Percentiles rank a stretch among this genome's conserved stretches.
Evolutionary conservation across 2,329 filamentous ascomycete species (phyloP).

Genomic region (Claviceps sorghi): DNA sequence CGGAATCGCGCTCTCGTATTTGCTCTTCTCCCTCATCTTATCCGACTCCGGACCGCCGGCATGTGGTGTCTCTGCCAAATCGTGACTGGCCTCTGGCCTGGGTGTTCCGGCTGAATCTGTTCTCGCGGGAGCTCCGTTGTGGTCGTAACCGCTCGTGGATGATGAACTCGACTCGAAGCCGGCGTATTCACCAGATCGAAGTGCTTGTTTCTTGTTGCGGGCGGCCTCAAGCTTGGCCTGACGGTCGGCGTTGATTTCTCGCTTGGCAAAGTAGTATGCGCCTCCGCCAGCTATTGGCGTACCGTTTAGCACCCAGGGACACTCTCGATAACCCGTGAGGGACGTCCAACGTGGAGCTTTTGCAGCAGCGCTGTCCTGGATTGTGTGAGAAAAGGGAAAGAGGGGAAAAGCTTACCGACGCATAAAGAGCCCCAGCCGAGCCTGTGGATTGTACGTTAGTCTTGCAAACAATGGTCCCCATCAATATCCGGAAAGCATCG

Average conservation of each 20-base stretch:
- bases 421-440: slow-evolving; percentile 85
- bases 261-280: slow-evolving; percentile 93
- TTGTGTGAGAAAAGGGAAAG: too few species aligned
- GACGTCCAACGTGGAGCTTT: too few species aligned
- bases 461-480: not conserved
- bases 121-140: slow-evolving; percentile 35
- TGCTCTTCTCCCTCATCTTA: slow-evolving; percentile 61
- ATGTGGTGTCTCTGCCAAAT: slow-evolving; percentile 78
- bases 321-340: too few species aligned
- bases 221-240: slow-evolving; percentile 53
- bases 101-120: slow-evolving; percentile 47
- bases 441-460: slow-evolving; percentile 34
- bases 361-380: not conserved
- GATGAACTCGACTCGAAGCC: slow-evolving; percentile 21
- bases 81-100: slow-evolving; percentile 56
- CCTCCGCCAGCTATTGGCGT: slow-evolving; percentile 57
- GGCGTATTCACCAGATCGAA: slow-evolving; percentile 38
- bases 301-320: not conserved
- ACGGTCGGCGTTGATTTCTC: slow-evolving; percentile 83
- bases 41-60: slow-evolving; percentile 57
- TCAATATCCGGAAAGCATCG: not conserved
- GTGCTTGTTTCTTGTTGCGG: slow-evolving; percentile 47
- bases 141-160: slow-evolving; percentile 16
- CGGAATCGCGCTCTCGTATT: slow-evolving; percentile 69
- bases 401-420: slow-evolving; percentile 42